phyloP scores from a whole-genome alignment of 768 basidiomycete genomes.

The Botryobasidium botryosum region DNA sequence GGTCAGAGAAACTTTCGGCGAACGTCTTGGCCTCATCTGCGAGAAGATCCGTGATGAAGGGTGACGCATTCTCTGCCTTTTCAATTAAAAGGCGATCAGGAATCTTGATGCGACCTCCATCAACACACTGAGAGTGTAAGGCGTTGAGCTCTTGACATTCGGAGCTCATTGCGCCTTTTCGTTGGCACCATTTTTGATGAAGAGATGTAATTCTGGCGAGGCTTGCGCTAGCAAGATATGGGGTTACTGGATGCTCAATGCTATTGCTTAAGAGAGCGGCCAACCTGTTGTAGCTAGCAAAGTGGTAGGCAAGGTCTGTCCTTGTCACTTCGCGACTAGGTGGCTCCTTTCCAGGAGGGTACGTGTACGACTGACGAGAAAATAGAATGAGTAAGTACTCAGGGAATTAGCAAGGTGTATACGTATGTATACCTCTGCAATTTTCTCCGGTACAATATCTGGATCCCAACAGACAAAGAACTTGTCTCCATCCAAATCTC shows the following conservation, averaged over 20 bases:
- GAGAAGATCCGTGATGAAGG: slow-evolving; percentile 38
- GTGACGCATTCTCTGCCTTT: slow-evolving; percentile 28
- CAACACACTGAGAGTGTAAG: slow-evolving; percentile 50
- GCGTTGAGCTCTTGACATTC: slow-evolving; percentile 61
- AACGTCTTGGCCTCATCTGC: slow-evolving; percentile 31
- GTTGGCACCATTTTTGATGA: slow-evolving; percentile 43
- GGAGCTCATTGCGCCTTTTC: slow-evolving; percentile 38
- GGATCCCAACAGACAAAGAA: slow-evolving; percentile 57
- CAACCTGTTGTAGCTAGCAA: slow-evolving; percentile 46
- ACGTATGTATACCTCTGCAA: slow-evolving; percentile 30
- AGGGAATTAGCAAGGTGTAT: too few relatives aligned
- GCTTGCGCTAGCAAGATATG: slow-evolving; percentile 27
- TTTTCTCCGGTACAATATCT: slow-evolving; percentile 37
- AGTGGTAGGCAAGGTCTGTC: slow-evolving; percentile 43
- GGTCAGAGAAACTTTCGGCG: slow-evolving; percentile 23
- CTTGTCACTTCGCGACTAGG: slow-evolving; percentile 32
- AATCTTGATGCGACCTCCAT: slow-evolving; percentile 43
- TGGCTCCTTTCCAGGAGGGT: slow-evolving; percentile 44
- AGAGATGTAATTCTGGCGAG: slow-evolving; percentile 39
- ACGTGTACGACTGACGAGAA: slow-evolving; percentile 40
- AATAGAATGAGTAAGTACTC: neutral
- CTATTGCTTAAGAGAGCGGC: slow-evolving; percentile 10
- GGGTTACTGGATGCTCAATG: neutral
- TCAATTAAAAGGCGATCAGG: slow-evolving; percentile 33
- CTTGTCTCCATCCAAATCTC: slow-evolving; percentile 31